Evolutionary conservation across 805 yeast species (phyloP), one percentile per base, ranked within the genome.

Genomic region (Cyberlindnera americana): DNA sequence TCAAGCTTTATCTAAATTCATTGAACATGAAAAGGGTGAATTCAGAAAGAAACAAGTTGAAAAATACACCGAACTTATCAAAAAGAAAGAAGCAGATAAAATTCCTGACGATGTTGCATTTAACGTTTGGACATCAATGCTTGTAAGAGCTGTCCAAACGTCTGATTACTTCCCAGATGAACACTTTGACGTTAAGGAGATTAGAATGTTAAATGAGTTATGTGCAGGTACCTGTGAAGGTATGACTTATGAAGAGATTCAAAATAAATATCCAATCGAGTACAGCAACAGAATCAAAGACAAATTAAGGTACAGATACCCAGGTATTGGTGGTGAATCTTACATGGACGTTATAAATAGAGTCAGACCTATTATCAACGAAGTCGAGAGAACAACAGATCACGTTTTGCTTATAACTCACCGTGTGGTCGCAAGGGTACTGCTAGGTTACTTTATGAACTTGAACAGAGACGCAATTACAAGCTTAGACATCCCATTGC

Each of bases 311-410:
- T 91, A 91, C 62, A 70, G 99, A 44, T 91, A 91, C 57, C 99
- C 98, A 2, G 99, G 99, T 4, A 85, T 88, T 35, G 97, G 98
- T 7, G 99, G 99, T 14, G 99, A 91, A 62, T 85, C 95, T 0
- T 91, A 91, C 53, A 65, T 91, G 50, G 98, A 91, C 63, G 99
- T 93, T 11, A 83, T 93, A 55, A 87, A 89, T 49, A 72, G 99
- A 46, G 70, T 91, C 41, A 72, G 95, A 44, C 95, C 97, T 1
- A 77, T 91, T 15, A 91, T 91, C 47, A 88, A 88, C 11, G 99
- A 91, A 60, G 76, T 93, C 35, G 99, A 91, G 60, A 71, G 99
- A 48, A 86, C 95, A 31, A 83, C 86, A 9, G 95, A 88, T 53
- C 95, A 90, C 60, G 76, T 88, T 24, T 64, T 90, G 33, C 73